Conservation (phyloP, 805 yeast genomes). For the Candida oleophila region DNA sequence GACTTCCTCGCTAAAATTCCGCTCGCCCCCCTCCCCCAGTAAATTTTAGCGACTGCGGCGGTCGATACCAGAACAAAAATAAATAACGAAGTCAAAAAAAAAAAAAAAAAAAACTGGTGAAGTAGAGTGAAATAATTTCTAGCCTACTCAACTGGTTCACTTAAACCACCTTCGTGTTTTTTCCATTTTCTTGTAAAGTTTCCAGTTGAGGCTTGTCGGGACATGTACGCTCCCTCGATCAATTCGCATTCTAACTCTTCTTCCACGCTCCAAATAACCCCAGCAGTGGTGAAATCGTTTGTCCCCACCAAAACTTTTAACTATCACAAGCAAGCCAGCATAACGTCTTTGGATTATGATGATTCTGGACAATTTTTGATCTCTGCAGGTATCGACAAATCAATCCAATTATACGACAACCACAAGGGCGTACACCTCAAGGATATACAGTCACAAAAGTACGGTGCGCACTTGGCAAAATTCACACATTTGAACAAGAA, state of each 20-base stretch:
- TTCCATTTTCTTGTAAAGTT: no score
- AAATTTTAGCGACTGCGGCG: no score
- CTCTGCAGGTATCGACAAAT: conserved; percentile 77
- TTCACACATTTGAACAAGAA: conserved; percentile 75
- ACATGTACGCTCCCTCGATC: not conserved
- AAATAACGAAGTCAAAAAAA: no score
- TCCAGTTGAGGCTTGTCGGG: not conserved
- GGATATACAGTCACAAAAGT: conserved; percentile 79
- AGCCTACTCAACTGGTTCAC: no score
- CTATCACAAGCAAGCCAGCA: conserved; percentile 51
- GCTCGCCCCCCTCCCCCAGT: no score
- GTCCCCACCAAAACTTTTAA: conserved; percentile 49
- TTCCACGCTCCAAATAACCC: conserved; percentile 26
- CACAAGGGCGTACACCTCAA: conserved; percentile 65
- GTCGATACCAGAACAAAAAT: no score
- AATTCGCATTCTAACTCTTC: conserved; percentile 4
- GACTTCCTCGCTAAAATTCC: no score
- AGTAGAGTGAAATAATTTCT: no score
- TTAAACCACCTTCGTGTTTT: no score
- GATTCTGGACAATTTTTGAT: conserved; percentile 77
- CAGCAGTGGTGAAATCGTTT: conserved; percentile 24
- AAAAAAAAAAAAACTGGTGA: no score
- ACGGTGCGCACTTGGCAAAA: conserved; percentile 84
- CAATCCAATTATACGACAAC: conserved; percentile 79
- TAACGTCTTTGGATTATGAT: conserved; percentile 76